These are phyloP conservation scores for Spizellomyces sp. DNA, from an alignment of 192 early-diverging fungal species.

Conservation along the genomic window DNA sequence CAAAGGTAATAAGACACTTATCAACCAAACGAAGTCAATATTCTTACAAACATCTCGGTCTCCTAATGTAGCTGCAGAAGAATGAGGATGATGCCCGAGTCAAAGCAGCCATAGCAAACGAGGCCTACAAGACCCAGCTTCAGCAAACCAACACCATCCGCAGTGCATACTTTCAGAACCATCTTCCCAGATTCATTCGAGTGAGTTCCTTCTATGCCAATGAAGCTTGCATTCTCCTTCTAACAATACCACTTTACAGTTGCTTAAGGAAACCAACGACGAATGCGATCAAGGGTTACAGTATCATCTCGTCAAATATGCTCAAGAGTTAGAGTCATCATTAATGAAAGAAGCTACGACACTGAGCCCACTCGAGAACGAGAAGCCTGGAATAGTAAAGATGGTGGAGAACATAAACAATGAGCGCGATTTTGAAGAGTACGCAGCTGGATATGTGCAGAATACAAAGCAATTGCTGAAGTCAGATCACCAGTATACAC, in stretches of 20 bases:
- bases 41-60: slow-evolving; percentile 3
- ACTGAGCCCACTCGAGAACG: slow-evolving; percentile 58
- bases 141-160: slow-evolving; percentile 73
- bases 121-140: slow-evolving; percentile 82
- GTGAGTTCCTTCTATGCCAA: slow-evolving; percentile 43
- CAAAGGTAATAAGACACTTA: slow-evolving; percentile 56
- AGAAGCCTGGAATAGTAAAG: slow-evolving; percentile 29
- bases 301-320: slow-evolving; percentile 47
- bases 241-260: slow-evolving; percentile 17
- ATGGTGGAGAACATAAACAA: slow-evolving; percentile 46
- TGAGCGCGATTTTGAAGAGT: slow-evolving; percentile 47
- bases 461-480: slow-evolving; percentile 36
- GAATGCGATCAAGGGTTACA: slow-evolving; percentile 82
- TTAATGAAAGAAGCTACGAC: slow-evolving; percentile 72
- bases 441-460: slow-evolving; percentile 2
- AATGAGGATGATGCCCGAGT: slow-evolving; percentile 85
- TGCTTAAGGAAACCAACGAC: slow-evolving; percentile 79
- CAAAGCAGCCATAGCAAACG: slow-evolving; percentile 80
- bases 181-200: slow-evolving; percentile 82
- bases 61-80: slow-evolving; percentile 59
- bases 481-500: slow-evolving; percentile 42
- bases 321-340: slow-evolving; percentile 68
- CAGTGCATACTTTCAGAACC: slow-evolving; percentile 73
- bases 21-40: slow-evolving; percentile 2
- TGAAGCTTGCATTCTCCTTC: background rate